A percentile compares a stretch with the other conserved stretches of the same genome.
These are phyloP conservation scores for Gloeopeniophorella convolvens DNA, from an alignment of 768 basidiomycete species.

Conservation along the genomic window DNA sequence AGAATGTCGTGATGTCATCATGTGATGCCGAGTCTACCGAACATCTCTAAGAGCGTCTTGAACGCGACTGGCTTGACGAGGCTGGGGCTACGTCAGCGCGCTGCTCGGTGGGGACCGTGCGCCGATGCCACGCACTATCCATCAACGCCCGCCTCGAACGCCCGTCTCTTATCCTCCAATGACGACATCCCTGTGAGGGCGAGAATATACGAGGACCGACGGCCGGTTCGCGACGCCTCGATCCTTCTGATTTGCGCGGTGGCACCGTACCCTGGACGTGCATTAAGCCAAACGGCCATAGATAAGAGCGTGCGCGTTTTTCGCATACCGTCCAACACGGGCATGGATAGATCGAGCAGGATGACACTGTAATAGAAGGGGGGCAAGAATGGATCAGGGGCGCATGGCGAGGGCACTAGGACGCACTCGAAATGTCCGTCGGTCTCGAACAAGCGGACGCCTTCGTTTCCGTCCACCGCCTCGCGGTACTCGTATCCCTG, in stretches of 20 bases:
- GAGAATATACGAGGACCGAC: slow-evolving; percentile 49
- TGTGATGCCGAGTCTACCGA: slow-evolving; percentile 57
- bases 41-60: slow-evolving; percentile 81
- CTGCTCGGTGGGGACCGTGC: not conserved
- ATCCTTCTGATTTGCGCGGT: slow-evolving; percentile 76
- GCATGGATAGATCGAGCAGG: slow-evolving; percentile 89
- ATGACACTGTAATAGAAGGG: slow-evolving; percentile 62
- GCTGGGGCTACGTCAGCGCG: slow-evolving; percentile 33
- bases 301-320: slow-evolving; percentile 18
- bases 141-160: slow-evolving; percentile 90
- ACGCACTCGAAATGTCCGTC: slow-evolving; percentile 85
- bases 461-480: slow-evolving; percentile 80
- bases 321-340: slow-evolving; percentile 70
- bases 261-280: slow-evolving; percentile 64
- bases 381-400: not conserved
- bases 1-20: slow-evolving; percentile 24
- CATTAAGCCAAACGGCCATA: not conserved
- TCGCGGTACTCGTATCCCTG: slow-evolving; percentile 71
- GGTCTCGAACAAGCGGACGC: slow-evolving; percentile 65
- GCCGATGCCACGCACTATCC: slow-evolving; percentile 66
- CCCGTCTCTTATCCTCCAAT: slow-evolving; percentile 83
- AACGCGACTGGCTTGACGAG: slow-evolving; percentile 96
- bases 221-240: slow-evolving; percentile 36
- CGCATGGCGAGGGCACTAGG: not conserved
- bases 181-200: slow-evolving; percentile 94